Base-by-base conservation (phyloP, 148 eudicot species). In the Fagopyrum esculentum region DNA sequence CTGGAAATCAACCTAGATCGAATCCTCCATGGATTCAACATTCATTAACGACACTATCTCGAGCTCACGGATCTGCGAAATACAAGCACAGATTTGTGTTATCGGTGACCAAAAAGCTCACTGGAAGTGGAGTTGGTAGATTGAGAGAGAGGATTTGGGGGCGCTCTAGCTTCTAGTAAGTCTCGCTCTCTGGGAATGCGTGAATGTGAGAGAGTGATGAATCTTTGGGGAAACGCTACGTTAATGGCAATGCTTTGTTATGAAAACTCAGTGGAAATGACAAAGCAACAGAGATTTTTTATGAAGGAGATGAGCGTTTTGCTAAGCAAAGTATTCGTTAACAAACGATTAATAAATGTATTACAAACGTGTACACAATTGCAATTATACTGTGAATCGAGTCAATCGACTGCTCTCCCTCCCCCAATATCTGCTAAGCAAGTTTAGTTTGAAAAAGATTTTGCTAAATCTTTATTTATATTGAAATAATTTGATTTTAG, bases 1-100 rank as follows among this genome's bases (percentile, higher is more conserved):
- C 45, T 51, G 77, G 72, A 44, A 77, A 74, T 0, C 40, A 0
- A 1, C 40, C 40, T 35, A 35, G 40, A 35, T 35, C 40, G 40
- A 35, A 35, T 35, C 69, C 69, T 47, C n/a, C 49, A 70, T 26
- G 72, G 80, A 83, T 81, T 80, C 60, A 78, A 55, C 77, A 50
- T 55, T 59, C 75, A 7, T 6, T 15, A 63, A 63, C 26, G n/a
- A 35, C 40, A 35, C 40, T 35, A 35, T 35, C 40, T 35, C 40
- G 43, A 29, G 15, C 68, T 9, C 3, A 29, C 40, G 0, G 26
- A 63, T 44, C 46, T 66, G 49, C 6, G 8, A 45, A 8, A 50
- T 44, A 40, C 52, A 45, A 77, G 69, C 17, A 35, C 45, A 35
- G 69, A 64, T 64, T 64, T 60, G 68, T 55, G 60, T 55, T 55